Base-by-base conservation (phyloP, 2,329 filamentous ascomycete species). In the Trichoderma harzianum region DNA sequence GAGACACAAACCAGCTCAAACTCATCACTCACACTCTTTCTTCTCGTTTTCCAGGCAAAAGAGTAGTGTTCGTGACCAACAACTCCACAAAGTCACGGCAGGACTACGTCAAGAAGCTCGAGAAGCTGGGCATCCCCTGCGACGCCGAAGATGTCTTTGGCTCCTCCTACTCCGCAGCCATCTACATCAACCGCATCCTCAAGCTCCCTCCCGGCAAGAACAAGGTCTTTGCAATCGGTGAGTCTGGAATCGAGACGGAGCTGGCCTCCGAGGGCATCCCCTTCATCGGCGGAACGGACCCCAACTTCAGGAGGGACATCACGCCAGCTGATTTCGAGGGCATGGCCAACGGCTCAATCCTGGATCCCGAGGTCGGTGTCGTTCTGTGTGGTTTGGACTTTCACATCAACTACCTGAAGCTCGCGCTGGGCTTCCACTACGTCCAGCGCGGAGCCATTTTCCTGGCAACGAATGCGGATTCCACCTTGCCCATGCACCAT, bases 81-180 rank as follows among this genome's bases (percentile, higher is more conserved):
- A 99, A 99, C 85, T 98, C 94, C 79, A 98, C 96, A 71, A 99
- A 99, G 81, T 97, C 95, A 12, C 92, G 96, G 71, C 86, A 88
- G 64, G 94, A 98, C 80, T 99, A 99, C 83, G 91, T 92, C 81
- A 94, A 95, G 85, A 99, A 98, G 80, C 91, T 99, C 73, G 89
- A 92, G 61, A 84, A 84, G 69, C 87, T 98, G 80, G 92, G 92
- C 61, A 97, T 99, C 77, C 91, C 92, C 1, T 91, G 90, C 76
- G 86, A 89, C 72, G 89, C 92, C 57, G 94, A 98, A 79, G 96
- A 99, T 84, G 93, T 99, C 76, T 99, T 99, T 80, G 94, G 93
- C 73, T 97, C 95, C 10, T 92, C 95, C 51, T 99, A 99, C 87
- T 97, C 94, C 75, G 91, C 96, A 53, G 93, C 95, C 74, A 91